Conservation (phyloP, 345 rosid genomes). For the Abelmoschus esculentus region DNA sequence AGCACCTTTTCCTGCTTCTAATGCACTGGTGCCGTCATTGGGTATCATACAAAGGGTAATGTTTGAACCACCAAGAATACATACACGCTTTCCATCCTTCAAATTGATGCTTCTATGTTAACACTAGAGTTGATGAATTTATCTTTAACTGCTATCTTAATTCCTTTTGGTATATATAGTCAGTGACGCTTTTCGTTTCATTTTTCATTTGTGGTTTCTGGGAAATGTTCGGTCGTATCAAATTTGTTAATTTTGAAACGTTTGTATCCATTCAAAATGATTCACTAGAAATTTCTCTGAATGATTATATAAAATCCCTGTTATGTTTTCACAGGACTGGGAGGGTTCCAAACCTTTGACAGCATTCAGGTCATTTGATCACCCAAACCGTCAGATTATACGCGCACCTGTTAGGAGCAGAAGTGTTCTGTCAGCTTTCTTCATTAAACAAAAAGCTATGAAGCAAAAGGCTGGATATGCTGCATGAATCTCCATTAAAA, state of each 20-base stretch:
- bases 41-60: conserved; percentile 64
- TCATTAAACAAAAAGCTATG: conserved; percentile 60
- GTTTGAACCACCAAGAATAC: conserved; percentile 20
- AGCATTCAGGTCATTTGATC: conserved; percentile 59
- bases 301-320: conserved; percentile 10
- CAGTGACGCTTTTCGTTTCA: not conserved
- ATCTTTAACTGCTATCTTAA: not conserved
- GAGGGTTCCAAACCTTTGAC: conserved; percentile 53
- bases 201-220: not conserved
- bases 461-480: conserved; percentile 61
- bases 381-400: conserved; percentile 44
- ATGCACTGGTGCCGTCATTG: conserved; percentile 13
- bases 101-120: conserved; percentile 18
- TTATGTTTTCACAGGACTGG: conserved; percentile 44
- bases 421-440: conserved; percentile 79
- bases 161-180: not conserved
- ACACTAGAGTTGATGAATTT: conserved; percentile 5
- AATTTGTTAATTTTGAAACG: not conserved
- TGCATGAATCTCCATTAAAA: conserved; percentile 14
- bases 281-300: not conserved
- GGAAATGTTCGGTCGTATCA: not conserved
- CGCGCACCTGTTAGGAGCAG: conserved; percentile 64
- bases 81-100: conserved; percentile 20
- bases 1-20: conserved; percentile 35
- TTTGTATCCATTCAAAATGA: not conserved